These are phyloP conservation scores for Dittrichia graveolens DNA, from an alignment of 129 eudicot genomes.

Conservation along the genomic window DNA sequence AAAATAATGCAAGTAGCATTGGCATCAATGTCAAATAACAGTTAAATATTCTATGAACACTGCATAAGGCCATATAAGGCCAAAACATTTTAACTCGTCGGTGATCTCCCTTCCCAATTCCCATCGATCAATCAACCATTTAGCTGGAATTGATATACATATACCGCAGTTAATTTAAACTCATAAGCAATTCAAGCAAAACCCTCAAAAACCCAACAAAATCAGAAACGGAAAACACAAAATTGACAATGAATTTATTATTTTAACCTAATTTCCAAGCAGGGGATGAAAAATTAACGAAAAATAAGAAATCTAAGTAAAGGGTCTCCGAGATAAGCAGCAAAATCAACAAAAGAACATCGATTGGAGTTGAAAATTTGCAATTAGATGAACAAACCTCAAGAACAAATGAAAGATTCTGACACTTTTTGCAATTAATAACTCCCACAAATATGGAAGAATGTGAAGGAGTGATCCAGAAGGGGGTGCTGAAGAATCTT, in stretches of 20 bases:
- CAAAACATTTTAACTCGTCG: no score
- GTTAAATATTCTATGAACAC: not conserved
- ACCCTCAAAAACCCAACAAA: not conserved
- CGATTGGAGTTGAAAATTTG: not conserved
- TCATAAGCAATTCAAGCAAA: slow-evolving; percentile 3
- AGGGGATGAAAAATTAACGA: no score
- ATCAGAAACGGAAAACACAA: not conserved
- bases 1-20: not conserved
- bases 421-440: not conserved
- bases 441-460: not conserved
- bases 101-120: slow-evolving; percentile 3
- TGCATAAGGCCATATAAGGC: not conserved
- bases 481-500: not conserved
- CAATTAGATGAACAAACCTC: slow-evolving; percentile 18
- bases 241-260: not conserved
- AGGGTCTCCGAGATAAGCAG: slow-evolving; percentile 8
- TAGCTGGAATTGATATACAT: not conserved
- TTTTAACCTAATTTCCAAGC: slow-evolving; percentile 14
- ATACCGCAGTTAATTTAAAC: not conserved
- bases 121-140: slow-evolving; percentile 21
- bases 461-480: slow-evolving; percentile 24
- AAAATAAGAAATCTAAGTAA: slow-evolving; percentile 7
- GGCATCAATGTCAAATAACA: slow-evolving; percentile 4
- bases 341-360: slow-evolving; percentile 1
- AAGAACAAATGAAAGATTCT: slow-evolving; percentile 14